These are phyloP conservation scores for Mortierella claussenii DNA, from an alignment of 192 early-diverging fungal genomes.

Conservation along the genomic window DNA sequence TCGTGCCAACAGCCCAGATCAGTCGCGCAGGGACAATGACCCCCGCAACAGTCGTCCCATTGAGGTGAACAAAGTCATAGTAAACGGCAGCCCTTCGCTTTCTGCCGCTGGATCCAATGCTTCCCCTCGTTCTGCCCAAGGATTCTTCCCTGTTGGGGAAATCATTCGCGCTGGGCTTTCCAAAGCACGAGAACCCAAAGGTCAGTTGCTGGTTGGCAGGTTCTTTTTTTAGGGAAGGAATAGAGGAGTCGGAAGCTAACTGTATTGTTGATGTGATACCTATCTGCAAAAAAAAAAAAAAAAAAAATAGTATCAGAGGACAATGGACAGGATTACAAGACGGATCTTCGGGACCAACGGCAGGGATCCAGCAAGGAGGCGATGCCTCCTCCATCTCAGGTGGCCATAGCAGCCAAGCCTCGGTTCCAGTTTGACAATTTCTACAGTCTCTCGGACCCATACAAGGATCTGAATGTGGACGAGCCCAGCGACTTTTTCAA, in stretches of 20 bases:
- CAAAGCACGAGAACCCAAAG: constrained; percentile 15
- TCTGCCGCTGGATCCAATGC: constrained; percentile 6
- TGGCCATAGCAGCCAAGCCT: constrained; percentile 7
- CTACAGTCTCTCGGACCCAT: constrained; percentile 50
- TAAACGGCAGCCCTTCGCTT: constrained; percentile 8
- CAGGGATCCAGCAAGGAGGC: constrained; percentile 9
- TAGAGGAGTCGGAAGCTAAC: no score
- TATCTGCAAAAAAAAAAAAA: not conserved
- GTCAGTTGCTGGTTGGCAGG: no score
- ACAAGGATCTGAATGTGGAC: constrained; percentile 44
- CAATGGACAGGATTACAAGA: not conserved
- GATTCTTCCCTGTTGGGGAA: constrained; percentile 44
- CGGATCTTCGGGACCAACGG: constrained; percentile 14
- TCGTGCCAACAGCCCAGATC: constrained; percentile 24
- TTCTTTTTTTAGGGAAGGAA: no score
- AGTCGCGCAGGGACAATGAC: constrained; percentile 17
- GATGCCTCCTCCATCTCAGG: constrained; percentile 14
- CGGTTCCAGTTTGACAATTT: constrained; percentile 47
- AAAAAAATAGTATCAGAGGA: constrained; percentile 9
- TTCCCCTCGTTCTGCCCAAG: constrained; percentile 17
- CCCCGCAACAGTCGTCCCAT: constrained; percentile 22
- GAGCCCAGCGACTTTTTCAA: constrained; percentile 45
- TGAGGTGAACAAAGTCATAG: constrained; percentile 9
- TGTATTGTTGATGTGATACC: no score
- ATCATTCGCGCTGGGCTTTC: constrained; percentile 10